Percentiles rank a stretch among this genome's conserved stretches.
phyloP scores from a whole-genome alignment of 2,329 filamentous ascomycete species.

The Rutstroemia sp. region DNA sequence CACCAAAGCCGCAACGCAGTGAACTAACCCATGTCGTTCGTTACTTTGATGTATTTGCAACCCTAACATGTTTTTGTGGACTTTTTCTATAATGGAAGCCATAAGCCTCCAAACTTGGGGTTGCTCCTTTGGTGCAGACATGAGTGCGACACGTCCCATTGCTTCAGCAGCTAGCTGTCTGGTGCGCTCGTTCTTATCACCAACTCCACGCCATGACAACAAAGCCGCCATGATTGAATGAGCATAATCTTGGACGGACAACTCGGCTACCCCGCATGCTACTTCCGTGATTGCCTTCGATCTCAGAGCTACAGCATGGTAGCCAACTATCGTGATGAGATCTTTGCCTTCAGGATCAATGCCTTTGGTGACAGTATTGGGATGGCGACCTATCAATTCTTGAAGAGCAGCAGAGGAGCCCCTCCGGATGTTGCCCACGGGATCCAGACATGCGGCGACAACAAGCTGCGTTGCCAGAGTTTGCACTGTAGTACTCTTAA shows the following conservation, averaged over 20 bases:
- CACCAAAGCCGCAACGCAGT: conserved; percentile 29
- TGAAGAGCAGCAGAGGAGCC: conserved; percentile 91
- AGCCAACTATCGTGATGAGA: conserved; percentile 85
- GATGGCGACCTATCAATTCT: conserved; percentile 88
- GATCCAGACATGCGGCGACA: conserved; percentile 75
- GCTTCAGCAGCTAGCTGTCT: conserved; percentile 64
- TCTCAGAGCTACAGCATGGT: conserved; percentile 84
- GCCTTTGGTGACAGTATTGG: conserved; percentile 72
- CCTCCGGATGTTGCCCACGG: conserved; percentile 85
- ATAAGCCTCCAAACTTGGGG: neutral
- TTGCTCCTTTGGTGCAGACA: neutral
- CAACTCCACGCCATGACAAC: conserved; percentile 75
- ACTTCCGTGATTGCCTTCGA: conserved; percentile 76
- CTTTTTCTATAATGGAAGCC: neutral
- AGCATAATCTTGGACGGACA: conserved; percentile 39
- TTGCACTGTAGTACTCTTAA: conserved; percentile 49
- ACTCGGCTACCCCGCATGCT: conserved; percentile 56
- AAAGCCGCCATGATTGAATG: conserved; percentile 48
- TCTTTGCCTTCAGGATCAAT: conserved; percentile 41
- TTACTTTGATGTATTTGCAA: conserved; percentile 50
- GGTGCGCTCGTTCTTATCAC: conserved; percentile 66
- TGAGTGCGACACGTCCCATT: conserved; percentile 33
- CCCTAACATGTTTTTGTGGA: conserved; percentile 11
- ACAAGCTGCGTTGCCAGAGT: conserved; percentile 75
- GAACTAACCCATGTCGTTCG: conserved; percentile 59